Base-by-base conservation (phyloP, 148 eudicot species). In the Arctostaphylos glauca region DNA sequence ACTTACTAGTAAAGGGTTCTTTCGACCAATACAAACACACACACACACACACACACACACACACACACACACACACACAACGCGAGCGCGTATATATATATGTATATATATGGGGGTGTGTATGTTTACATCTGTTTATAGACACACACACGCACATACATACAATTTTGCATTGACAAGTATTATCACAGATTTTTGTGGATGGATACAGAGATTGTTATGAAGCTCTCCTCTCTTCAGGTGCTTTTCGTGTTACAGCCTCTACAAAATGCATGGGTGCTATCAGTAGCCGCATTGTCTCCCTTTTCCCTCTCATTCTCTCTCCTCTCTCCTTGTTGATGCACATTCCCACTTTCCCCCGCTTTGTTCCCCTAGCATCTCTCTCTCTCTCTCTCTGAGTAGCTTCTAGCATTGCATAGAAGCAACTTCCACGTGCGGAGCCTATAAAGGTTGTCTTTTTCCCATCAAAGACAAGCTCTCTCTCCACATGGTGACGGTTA, bases 261-360 rank as follows among this genome's bases (percentile, higher is more conserved):
- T 19, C 15, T 19, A 5, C 77, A 49, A 21, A 74, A 49, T 52
- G 59, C 43, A 76, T 21, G 38, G 25, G 13, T 25, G 43, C 31
- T 53, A 54, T 46, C 16, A 38, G 21, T 6, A 38, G 66, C 18
- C 21, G 80, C 66, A 44, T 49, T 49, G 59, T 16, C 74, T 48
- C 73, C 71, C 74, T 7, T 7, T 80, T 53, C 38, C 48, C 55
- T 68, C 76, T 67, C 82, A 47, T 8, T 49, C 76, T 80, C n/a
- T 12, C 66, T 68, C 46, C 62, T 72, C 48, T 85, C 21, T 67
- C 38, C 49, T 9, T 53, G 80, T 62, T 23, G 48, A 53, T 49
- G 44, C 79, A 72, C 50, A 85, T 59, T 53, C 85, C 80, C 59
- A 50, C 84, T 72, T 79, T 68, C 54, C 31, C 79, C 53, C 44